Base-by-base conservation (phyloP, 208 protist species). In the Naegleria gruberi region DNA sequence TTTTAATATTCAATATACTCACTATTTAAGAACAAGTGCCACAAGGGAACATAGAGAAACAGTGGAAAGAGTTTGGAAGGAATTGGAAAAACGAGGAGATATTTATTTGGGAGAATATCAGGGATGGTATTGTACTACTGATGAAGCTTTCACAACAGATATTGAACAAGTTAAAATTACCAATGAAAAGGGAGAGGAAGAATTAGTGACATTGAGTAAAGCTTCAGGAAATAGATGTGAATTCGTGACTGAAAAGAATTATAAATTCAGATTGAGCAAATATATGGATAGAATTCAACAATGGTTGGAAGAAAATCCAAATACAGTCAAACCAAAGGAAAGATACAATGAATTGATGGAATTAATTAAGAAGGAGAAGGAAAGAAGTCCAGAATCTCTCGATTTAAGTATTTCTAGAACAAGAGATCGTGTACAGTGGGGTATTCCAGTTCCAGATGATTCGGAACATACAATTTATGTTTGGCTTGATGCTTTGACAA, bases 401-500 rank as follows among this genome's bases (percentile, higher is more conserved):
- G 99, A 99, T 93, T 90, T 99, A 12, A 99, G 97, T 89, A 94
- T 99, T 57, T 99, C 98, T 4, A 96, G 98, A 55, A 96, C 95
- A 89, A 90, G 92, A 73, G 94, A 95, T 73, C 94, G 95, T 4
- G 94, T 98, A 34, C 89, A 95, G 87, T 99, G 99, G 99, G 98
- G 98, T 57, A 98, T 99, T 46, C 96, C 95, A 0, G 97, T 99
- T n/a, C 98, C 98, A 10, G 92, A 94, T 43, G 97, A 99, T 91
- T 42, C 88, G 4, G 88, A 95, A 82, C 93, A 97, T 42, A 97
- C 96, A 87, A 98, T 99, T 90, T 99, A 99, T 93, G 99, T 99
- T 26, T 99, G 99, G 99, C 95, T 99, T 0, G 99, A 99, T 92
- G 99, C 99, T 0, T 95, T 99, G 1, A 97, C 97, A 57, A 99